Evolutionary conservation across 2,329 filamentous ascomycete genomes (phyloP), one percentile per base, ranked within the genome.

Genomic region (Pestalotiopsis fici): DNA sequence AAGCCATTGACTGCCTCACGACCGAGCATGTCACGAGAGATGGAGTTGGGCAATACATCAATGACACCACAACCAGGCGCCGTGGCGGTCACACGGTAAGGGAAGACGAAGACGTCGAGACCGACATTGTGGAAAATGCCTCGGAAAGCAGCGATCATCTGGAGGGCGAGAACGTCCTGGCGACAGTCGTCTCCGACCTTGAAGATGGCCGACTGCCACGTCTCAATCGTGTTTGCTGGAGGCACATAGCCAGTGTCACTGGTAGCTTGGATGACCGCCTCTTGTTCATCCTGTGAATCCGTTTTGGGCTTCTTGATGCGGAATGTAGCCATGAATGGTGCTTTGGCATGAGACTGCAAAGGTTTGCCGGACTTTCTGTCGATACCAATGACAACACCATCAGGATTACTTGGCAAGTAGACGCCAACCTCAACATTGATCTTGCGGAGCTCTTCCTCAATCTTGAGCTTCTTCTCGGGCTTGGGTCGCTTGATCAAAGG

Each of bases 181-280:
- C 96, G 92, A 78, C 96, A 98, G 79, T 99, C 96, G 78, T 99
- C 96, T 69, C 96, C 96, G 61, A 99, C 97, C 79, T 99, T 99
- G 90, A 99, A 99, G 76, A 99, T 99, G 66, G 95, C 96, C 2
- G 94, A 97, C 79, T 99, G 96, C 97, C 96, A 98, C n/a, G 95
- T 92, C 79, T 99, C 97, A 72, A 97, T 89, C 0, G 90, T 93
- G 74, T 87, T 88, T 65, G 82, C 81, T 31, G 74, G 74, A 7
- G 76, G 76, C 23, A 73, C 67, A 35, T 74, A 66, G 47, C 75
- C 74, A 5, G 76, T 79, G 66, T 83, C 82, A 63, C 80, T 81
- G 2, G 82, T 77, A 59, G 86, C 85, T 67, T 85, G 83, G 6
- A 85, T 78, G 75, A 86, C 78, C 5, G 85, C 83, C 68, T 88